Percentiles rank a stretch among this genome's conserved stretches.
Evolutionary conservation across 345 rosid species (phyloP).

Genomic region (Lagerstroemia speciosa): DNA sequence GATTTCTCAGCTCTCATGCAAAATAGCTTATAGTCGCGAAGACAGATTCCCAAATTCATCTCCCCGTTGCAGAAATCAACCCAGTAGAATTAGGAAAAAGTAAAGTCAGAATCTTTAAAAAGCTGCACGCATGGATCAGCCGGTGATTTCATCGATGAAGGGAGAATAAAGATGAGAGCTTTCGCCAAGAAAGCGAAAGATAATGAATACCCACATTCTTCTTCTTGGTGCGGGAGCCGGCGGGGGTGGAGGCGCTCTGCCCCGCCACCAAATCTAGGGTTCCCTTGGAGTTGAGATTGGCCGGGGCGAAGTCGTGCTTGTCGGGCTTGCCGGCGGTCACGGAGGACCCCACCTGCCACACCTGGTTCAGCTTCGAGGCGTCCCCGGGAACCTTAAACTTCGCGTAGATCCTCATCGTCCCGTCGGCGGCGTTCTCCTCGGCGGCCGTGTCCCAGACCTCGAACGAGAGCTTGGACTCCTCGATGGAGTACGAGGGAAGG

Average conservation of each 20-base stretch:
- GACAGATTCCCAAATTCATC: neutral
- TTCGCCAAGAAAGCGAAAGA: neutral
- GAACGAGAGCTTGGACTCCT: slow-evolving; percentile 35
- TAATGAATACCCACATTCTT: slow-evolving; percentile 43
- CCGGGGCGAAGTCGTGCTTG: slow-evolving; percentile 16
- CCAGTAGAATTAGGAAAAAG: neutral
- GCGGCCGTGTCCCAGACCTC: slow-evolving; percentile 45
- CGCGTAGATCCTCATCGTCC: slow-evolving; percentile 35
- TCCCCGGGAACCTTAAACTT: slow-evolving; percentile 46
- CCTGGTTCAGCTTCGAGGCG: slow-evolving; percentile 47
- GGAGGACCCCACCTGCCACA: slow-evolving; percentile 72
- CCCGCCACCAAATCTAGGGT: slow-evolving; percentile 22
- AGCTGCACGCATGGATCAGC: too few species aligned
- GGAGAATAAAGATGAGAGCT: neutral
- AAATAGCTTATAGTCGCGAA: neutral
- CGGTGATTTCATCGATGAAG: too few species aligned
- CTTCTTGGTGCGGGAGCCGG: slow-evolving; percentile 29
- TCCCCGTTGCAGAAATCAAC: neutral
- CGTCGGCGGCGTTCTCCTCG: slow-evolving; percentile 17
- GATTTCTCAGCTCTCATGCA: neutral
- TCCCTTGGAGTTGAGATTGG: slow-evolving; percentile 21
- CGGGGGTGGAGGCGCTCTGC: neutral
- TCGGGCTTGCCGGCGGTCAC: slow-evolving; percentile 24
- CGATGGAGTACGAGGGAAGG: slow-evolving; percentile 21
- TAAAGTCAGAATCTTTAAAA: too few species aligned